phyloP scores from a whole-genome alignment of 2,329 filamentous ascomycete genomes.

The Sporothrix luriei region DNA sequence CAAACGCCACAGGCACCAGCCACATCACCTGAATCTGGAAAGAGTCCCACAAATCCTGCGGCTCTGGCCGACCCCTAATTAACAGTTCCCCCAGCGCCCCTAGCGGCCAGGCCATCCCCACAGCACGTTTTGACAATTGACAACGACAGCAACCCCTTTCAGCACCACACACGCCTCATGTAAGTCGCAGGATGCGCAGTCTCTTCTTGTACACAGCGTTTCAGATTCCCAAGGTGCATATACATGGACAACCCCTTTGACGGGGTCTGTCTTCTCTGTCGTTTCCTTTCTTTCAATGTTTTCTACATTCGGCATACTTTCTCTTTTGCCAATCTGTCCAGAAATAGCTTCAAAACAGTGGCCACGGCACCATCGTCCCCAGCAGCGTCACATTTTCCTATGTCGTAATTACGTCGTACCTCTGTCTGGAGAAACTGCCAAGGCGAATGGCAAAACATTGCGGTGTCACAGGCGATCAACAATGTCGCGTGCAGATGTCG shows the following conservation, averaged over 20 bases:
- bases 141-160: not conserved
- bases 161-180: constrained; percentile 4
- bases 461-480: constrained; percentile 1
- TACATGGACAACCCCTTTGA: not conserved
- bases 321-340: too few relatives aligned
- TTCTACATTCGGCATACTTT: not conserved
- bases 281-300: not conserved
- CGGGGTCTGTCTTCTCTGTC: not conserved
- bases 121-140: constrained; percentile 10
- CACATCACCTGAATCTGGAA: not conserved
- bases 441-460: constrained; percentile 10
- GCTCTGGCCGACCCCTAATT: constrained; percentile 5
- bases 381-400: too few relatives aligned
- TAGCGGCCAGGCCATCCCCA: not conserved
- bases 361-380: too few relatives aligned
- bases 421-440: not conserved
- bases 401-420: not conserved
- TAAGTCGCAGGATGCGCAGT: constrained; percentile 21
- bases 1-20: constrained; percentile 18
- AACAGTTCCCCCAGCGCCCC: not conserved
- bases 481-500: constrained; percentile 3
- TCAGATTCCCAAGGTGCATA: not conserved
- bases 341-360: too few relatives aligned
- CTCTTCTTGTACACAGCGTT: constrained; percentile 17
- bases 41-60: not conserved